A percentile compares a stretch with the other conserved stretches of the same genome.
phyloP scores from a whole-genome alignment of 2,329 filamentous ascomycete genomes.

The Exophiala alcalophila region DNA sequence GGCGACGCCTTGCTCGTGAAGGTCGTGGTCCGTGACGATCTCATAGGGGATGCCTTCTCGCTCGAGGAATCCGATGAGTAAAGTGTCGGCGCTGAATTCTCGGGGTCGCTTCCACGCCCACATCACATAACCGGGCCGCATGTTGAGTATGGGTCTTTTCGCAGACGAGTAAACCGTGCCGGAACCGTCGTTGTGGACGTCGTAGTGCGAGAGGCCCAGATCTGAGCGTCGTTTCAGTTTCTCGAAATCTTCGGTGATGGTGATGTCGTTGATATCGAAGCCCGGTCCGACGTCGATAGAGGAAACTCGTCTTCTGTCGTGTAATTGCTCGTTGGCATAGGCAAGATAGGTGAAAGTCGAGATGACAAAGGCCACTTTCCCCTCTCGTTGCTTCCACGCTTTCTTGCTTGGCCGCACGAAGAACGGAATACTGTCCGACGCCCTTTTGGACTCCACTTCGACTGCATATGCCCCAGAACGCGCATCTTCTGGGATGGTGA shows the following conservation, averaged over 20 bases:
- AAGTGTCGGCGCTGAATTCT: slow-evolving; percentile 38
- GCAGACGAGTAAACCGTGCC: slow-evolving; percentile 35
- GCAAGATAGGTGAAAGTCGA: slow-evolving; percentile 41
- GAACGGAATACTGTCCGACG: slow-evolving; percentile 35
- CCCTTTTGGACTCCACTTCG: slow-evolving; percentile 26
- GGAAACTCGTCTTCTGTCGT: slow-evolving; percentile 32
- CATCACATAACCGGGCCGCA: slow-evolving; percentile 38
- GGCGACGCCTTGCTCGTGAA: slow-evolving; percentile 30
- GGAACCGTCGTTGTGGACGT: slow-evolving; percentile 40
- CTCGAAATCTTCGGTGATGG: slow-evolving; percentile 25
- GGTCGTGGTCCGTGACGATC: slow-evolving; percentile 39
- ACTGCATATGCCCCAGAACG: slow-evolving; percentile 35
- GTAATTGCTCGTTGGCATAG: slow-evolving; percentile 41
- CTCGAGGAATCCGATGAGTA: slow-evolving; percentile 39
- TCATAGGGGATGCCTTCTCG: slow-evolving; percentile 35
- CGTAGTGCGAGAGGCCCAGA: slow-evolving; percentile 41
- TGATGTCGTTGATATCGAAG: slow-evolving; percentile 12
- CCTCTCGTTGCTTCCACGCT: slow-evolving; percentile 3
- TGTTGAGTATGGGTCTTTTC: slow-evolving; percentile 39
- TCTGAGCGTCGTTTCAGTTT: slow-evolving; percentile 35
- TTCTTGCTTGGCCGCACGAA: slow-evolving; percentile 34
- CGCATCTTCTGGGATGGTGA: slow-evolving; percentile 29
- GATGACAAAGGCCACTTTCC: slow-evolving; percentile 34
- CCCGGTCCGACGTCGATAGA: slow-evolving; percentile 21
- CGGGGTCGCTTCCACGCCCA: slow-evolving; percentile 39